Conservation (phyloP, 2,329 filamentous ascomycete species). For the Rugonectria rugulosa region DNA sequence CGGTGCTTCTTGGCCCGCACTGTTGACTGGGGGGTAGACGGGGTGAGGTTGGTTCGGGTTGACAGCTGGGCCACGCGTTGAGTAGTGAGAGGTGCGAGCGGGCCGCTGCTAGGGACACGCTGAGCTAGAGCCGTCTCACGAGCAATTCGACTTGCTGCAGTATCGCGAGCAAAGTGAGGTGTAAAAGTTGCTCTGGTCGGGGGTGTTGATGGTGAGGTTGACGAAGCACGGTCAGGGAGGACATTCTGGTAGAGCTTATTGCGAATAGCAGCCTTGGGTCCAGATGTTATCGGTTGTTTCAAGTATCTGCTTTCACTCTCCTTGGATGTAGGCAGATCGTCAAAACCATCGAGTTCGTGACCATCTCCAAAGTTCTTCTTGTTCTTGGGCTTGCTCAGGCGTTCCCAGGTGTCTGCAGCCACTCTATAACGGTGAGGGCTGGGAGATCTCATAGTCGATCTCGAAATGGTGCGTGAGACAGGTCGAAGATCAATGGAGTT, state of each 20-base stretch:
- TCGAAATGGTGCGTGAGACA: constrained; percentile 63
- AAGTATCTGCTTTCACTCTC: constrained; percentile 82
- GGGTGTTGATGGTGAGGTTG: constrained; percentile 59
- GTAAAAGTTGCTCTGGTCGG: constrained; percentile 43
- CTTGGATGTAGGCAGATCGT: constrained; percentile 90
- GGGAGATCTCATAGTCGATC: constrained; percentile 66
- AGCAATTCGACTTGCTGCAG: constrained; percentile 69
- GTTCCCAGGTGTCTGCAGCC: constrained; percentile 65
- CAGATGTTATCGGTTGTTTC: constrained; percentile 77
- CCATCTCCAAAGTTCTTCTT: constrained; percentile 81
- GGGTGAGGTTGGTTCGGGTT: constrained; percentile 56
- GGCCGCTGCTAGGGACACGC: constrained; percentile 61
- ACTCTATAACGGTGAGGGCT: constrained; percentile 60
- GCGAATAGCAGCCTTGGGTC: constrained; percentile 69
- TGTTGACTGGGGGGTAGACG: constrained; percentile 49
- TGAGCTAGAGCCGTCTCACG: constrained; percentile 69
- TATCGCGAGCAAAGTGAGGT: constrained; percentile 71
- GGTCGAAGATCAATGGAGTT: constrained; percentile 66
- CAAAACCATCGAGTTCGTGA: constrained; percentile 89
- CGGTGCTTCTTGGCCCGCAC: constrained; percentile 65
- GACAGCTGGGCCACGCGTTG: constrained; percentile 63
- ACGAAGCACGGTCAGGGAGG: constrained; percentile 60
- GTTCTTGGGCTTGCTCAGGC: constrained; percentile 72
- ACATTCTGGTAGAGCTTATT: constrained; percentile 65
- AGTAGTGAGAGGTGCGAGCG: constrained; percentile 62